Evolutionary conservation across 768 basidiomycete genomes (phyloP).

Genomic region (Dioszegia aurantiaca): DNA sequence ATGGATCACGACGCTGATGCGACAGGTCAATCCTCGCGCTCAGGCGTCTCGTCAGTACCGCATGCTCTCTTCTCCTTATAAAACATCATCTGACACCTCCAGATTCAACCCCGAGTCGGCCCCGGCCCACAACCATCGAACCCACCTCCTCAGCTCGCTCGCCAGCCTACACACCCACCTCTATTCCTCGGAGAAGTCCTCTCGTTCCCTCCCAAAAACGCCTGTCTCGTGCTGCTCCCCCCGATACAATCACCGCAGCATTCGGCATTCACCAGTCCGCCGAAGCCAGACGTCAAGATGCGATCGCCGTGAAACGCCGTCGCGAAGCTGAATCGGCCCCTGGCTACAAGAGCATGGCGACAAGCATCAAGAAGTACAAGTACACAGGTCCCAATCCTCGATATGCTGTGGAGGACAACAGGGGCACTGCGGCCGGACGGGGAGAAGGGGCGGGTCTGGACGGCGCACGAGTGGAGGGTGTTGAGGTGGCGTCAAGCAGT

Average conservation of each 20-base stretch:
- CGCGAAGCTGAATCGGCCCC: background rate
- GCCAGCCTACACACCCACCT: background rate
- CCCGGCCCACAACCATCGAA: background rate
- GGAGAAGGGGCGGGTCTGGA: background rate
- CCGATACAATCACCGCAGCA: background rate
- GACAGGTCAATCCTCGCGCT: too few relatives aligned
- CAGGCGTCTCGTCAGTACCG: too few relatives aligned
- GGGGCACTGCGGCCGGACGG: background rate
- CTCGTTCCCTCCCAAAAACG: background rate
- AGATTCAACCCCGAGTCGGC: background rate
- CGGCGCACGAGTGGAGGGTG: background rate
- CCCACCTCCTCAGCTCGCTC: background rate
- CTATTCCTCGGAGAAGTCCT: background rate
- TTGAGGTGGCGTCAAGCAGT: background rate
- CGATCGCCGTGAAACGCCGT: background rate
- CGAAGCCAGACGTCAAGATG: slow-evolving; percentile 11
- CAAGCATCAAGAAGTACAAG: background rate
- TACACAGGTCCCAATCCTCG: slow-evolving; percentile 10
- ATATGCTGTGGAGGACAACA: background rate
- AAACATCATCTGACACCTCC: background rate
- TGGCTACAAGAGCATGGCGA: slow-evolving; percentile 2
- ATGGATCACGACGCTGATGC: background rate
- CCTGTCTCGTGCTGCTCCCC: background rate
- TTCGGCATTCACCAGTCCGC: background rate
- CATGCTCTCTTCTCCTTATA: too few relatives aligned